These are phyloP conservation scores for Oldenlandia corymbosa DNA, from an alignment of 257 asterid species.

Conservation along the genomic window DNA sequence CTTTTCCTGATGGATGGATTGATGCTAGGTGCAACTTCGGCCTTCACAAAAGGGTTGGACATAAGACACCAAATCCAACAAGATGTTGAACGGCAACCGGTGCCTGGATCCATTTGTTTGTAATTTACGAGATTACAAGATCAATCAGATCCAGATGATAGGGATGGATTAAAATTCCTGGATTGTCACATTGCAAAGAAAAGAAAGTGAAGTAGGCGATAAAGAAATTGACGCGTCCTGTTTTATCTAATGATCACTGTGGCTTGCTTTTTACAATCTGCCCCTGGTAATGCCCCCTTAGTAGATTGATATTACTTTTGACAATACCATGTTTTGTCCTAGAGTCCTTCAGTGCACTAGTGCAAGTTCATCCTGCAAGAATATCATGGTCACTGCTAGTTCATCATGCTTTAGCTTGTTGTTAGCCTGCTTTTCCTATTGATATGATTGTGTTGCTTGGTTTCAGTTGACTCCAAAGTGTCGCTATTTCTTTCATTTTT, in stretches of 20 bases:
- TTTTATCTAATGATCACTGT: conserved; percentile 88
- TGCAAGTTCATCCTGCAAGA: no score
- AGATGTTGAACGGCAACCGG: conserved; percentile 72
- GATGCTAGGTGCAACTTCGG: conserved; percentile 81
- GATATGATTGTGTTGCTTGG: no score
- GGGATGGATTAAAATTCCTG: conserved; percentile 79
- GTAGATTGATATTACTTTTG: no score
- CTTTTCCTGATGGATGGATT: conserved; percentile 60
- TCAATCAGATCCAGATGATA: conserved; percentile 59
- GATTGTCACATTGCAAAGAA: conserved; percentile 46
- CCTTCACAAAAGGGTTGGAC: conserved; percentile 79
- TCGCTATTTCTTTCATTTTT: no score
- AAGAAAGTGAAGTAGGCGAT: conserved; percentile 66
- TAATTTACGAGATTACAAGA: conserved; percentile 56
- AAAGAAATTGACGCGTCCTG: conserved; percentile 65
- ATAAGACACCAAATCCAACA: conserved; percentile 85
- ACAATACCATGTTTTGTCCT: no score
- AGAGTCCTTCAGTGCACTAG: no score
- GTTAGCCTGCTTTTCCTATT: no score
- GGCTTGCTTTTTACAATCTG: conserved; percentile 73
- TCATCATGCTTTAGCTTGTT: no score
- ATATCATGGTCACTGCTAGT: no score
- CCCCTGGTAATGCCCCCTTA: conserved; percentile 15
- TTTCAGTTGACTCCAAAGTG: no score
- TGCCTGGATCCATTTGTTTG: conserved; percentile 76